Evolutionary conservation across 371 early-diverging fungal species (phyloP), one percentile per base, ranked within the genome.

Genomic region (Batkoa obscura): DNA sequence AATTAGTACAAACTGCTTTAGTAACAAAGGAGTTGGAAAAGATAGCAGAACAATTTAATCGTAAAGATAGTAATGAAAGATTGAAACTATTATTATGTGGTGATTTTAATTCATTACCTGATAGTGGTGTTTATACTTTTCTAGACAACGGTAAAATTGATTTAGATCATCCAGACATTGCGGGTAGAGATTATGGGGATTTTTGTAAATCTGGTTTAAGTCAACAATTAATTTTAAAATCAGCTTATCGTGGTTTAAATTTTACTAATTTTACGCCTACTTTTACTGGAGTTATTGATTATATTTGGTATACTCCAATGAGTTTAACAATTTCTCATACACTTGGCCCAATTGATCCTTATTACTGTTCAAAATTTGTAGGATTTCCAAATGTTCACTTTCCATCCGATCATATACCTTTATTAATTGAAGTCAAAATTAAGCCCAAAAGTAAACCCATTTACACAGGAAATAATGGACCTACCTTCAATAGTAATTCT

Each of bases 381-480:
- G 99, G 98, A 1, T 90, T 98, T 64, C 99, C 99, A 35, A 88
- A 86, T 59, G 73, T 83, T 0, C 90, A 92, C 61, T 86, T 88
- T 58, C 94, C 96, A 1, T 90, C 91, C 32, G 96, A 96, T 69
- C 84, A 79, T 66, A 75, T 79, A n/a, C 50, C 62, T 10, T 58
- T 64, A 43, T 32, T 64, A 50, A 57, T 61, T 32, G 61, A 64
- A 53, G 58, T 64, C 58, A 60, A 60, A 49, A 61, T 63, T 43
- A 55, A 55, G 43, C 23, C 23, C 23, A 23, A 23, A 23, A 43
- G 49, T 50, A 36, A 51, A 60, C 34, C 67, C 61, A 36, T 51
- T 33, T 23, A 23, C 23, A 23, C 23, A 23, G 39, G 34, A 55
- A 3, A 31, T 42, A n/a, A 57, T 53, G 13, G 60, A 61, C 43